Conservation (phyloP, 306 rosid species). For the Corylus americana region DNA sequence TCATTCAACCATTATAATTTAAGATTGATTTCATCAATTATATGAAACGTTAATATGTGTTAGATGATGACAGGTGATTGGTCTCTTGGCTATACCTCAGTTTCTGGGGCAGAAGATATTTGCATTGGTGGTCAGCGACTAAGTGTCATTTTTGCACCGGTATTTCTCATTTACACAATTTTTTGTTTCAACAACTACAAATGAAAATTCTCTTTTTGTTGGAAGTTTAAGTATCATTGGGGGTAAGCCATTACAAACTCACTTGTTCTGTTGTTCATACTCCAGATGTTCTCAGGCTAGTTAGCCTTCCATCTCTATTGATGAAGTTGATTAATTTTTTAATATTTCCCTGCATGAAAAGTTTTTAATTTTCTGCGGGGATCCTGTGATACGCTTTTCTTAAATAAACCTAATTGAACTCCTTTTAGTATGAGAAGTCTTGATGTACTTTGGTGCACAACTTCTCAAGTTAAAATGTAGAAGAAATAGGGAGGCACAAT, state of each 20-base stretch:
- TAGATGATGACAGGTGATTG: slow-evolving; percentile 59
- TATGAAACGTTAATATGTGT: background rate
- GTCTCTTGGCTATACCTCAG: slow-evolving; percentile 67
- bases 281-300: background rate
- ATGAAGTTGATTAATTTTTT: background rate
- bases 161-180: slow-evolving; percentile 32
- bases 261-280: background rate
- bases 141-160: slow-evolving; percentile 69
- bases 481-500: background rate
- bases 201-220: background rate
- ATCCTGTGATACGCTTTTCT: background rate
- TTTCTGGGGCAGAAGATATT: slow-evolving; percentile 68
- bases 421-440: background rate
- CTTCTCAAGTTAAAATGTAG: background rate
- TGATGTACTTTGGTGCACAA: background rate
- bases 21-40: slow-evolving; percentile 5
- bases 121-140: slow-evolving; percentile 68
- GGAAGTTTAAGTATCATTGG: slow-evolving; percentile 1
- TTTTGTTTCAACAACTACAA: background rate
- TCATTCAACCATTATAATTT: slow-evolving; percentile 3
- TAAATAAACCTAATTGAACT: background rate
- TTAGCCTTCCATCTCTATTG: background rate
- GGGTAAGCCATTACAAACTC: background rate
- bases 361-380: background rate
- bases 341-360: background rate